phyloP scores from a whole-genome alignment of 2,329 filamentous ascomycete genomes.

The Colletotrichum sp. region DNA sequence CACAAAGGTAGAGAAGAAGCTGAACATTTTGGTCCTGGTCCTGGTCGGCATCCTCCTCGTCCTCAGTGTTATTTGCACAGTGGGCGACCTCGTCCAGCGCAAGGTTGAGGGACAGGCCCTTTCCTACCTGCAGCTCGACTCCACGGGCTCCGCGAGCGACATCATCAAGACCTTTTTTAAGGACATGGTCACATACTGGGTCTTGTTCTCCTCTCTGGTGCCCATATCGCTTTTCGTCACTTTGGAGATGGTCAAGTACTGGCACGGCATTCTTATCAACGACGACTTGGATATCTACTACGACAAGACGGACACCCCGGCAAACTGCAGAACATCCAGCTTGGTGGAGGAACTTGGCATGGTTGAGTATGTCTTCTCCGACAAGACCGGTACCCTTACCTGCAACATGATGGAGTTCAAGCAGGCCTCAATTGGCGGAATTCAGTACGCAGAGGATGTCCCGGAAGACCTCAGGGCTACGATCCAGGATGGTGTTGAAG shows the following conservation, averaged over 20 bases:
- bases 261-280: conserved; percentile 96
- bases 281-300: conserved; percentile 98
- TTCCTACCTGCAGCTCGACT: conserved; percentile 73
- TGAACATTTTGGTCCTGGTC: conserved; percentile 92
- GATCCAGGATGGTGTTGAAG: conserved; percentile 76
- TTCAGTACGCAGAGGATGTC: conserved; percentile 92
- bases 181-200: conserved; percentile 98
- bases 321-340: conserved; percentile 94
- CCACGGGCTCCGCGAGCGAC: conserved; percentile 56
- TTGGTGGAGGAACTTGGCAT: conserved; percentile 96
- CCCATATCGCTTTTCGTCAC: conserved; percentile 98
- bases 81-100: conserved; percentile 86
- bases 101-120: conserved; percentile 67
- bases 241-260: conserved; percentile 97
- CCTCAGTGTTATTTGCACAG: conserved; percentile 87
- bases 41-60: conserved; percentile 83
- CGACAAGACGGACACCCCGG: conserved; percentile 91
- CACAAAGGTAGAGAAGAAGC: conserved; percentile 91
- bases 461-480: conserved; percentile 88
- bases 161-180: conserved; percentile 84
- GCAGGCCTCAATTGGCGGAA: conserved; percentile 89
- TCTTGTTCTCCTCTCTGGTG: conserved; percentile 93
- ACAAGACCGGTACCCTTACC: conserved; percentile 97
- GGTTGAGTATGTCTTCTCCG: conserved; percentile 98
- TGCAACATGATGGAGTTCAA: conserved; percentile 99